Evolutionary conservation across 345 rosid genomes (phyloP), one percentile per base, ranked within the genome.

Genomic region (Eucalyptus microcorys): DNA sequence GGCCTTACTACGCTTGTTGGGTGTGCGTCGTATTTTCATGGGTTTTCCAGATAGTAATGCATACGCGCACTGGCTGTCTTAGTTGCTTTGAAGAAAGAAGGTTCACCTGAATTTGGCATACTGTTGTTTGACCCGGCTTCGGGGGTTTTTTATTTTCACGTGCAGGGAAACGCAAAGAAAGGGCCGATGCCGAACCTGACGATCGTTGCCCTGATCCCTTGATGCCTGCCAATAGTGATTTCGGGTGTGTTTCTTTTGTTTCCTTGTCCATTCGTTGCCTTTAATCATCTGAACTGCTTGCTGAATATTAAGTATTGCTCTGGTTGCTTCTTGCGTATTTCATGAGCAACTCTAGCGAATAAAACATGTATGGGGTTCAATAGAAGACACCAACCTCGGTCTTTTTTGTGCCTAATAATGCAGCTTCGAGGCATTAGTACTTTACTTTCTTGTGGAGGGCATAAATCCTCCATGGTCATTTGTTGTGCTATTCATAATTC

Each of bases 141-240:
- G 55, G 87, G 34, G 2, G 0, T 49, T 49, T 49, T 15, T 49
- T 87, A 42, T 9, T 61, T 68, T 89, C 50, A 37, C 43, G 61
- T 89, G 34, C 91, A 96, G 99, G 99, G 87, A 96, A 97, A 90
- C 94, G 99, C 40, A 96, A 96, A 89, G 99, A 95, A 90, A 95
- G 97, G 91, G 81, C 93, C 7, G 94, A 91, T 87, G 90, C 89
- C 13, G 95, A 91, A 45, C 79, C 92, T 43, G 94, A 93, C 89
- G 94, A 88, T 91, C 91, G 93, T 89, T 91, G 90, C 88, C 90
- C 57, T 47, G 92, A 92, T 94, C 95, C 96, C 34, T 91, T 98
- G 49, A 86, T 53, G 87, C 99, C 99, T 3, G 91, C 91, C 43
- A 94, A 91, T 87, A 95, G 94, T 79, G 99, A 98, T 91, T 92